phyloP scores from a whole-genome alignment of 1,139 yeast genomes.

The Scheffersomyces parashehatae region DNA sequence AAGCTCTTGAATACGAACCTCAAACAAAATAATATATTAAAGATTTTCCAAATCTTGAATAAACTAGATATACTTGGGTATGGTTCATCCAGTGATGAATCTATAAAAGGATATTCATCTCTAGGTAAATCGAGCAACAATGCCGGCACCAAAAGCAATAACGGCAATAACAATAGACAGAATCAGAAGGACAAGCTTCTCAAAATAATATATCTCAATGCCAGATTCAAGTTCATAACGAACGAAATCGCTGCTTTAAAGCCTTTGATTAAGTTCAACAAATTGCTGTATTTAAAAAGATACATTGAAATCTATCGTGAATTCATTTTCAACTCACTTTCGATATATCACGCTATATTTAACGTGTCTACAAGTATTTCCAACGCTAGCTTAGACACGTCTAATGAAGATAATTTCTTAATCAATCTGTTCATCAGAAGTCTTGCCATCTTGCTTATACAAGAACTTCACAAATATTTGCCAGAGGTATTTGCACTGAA shows the following conservation, averaged over 20 bases:
- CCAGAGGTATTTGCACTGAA: slow-evolving; percentile 21
- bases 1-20: slow-evolving; percentile 71
- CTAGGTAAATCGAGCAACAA: not conserved
- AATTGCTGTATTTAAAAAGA: slow-evolving; percentile 72
- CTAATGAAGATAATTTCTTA: slow-evolving; percentile 26
- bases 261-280: slow-evolving; percentile 52
- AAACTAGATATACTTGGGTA: slow-evolving; percentile 35
- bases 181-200: slow-evolving; percentile 28
- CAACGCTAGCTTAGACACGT: slow-evolving; percentile 7
- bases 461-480: slow-evolving; percentile 28
- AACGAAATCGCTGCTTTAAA: slow-evolving; percentile 57
- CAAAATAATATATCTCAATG: slow-evolving; percentile 52
- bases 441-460: slow-evolving; percentile 28
- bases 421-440: slow-evolving; percentile 36
- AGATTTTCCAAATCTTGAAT: slow-evolving; percentile 73
- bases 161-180: slow-evolving; percentile 3
- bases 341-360: slow-evolving; percentile 66
- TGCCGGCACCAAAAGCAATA: slow-evolving; percentile 1
- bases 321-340: slow-evolving; percentile 70
- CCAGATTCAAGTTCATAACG: slow-evolving; percentile 59
- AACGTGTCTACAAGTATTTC: slow-evolving; percentile 20
- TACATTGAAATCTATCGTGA: slow-evolving; percentile 84
- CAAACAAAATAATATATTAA: slow-evolving; percentile 74
- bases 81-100: not conserved
- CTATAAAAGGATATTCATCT: slow-evolving; percentile 7